phyloP scores from a whole-genome alignment of 164 flowering plant species.

The Vitis riparia region DNA sequence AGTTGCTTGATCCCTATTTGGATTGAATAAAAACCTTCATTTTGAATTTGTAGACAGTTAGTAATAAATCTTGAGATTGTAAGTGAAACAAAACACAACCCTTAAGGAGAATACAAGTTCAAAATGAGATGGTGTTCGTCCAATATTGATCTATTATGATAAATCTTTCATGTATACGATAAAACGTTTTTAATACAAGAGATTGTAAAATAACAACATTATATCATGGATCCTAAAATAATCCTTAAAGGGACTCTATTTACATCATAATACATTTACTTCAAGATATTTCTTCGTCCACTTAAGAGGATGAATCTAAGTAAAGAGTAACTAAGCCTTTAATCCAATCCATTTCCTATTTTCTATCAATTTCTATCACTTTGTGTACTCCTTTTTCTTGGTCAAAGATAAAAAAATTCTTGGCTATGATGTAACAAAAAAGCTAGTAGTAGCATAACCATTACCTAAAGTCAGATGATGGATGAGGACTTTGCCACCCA shows the following conservation, averaged over 20 bases:
- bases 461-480: constrained; percentile 96
- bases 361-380: background rate
- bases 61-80: constrained; percentile 24
- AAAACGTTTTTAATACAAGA: background rate
- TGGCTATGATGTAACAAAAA: too few species aligned
- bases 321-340: background rate
- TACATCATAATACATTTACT: background rate
- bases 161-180: background rate
- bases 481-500: constrained; percentile 99
- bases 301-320: background rate
- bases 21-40: constrained; percentile 87
- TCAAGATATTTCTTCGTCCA: background rate
- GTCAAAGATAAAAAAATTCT: background rate
- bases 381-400: background rate
- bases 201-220: too few species aligned
- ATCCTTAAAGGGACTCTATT: too few species aligned
- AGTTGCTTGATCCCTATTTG: constrained; percentile 71
- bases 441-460: background rate
- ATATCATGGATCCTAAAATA: too few species aligned
- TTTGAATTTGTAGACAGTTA: constrained; percentile 47
- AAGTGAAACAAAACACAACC: constrained; percentile 89
- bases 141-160: background rate
- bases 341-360: background rate
- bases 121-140: background rate
- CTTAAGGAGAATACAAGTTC: constrained; percentile 39